These are phyloP conservation scores for Madurella mycetomatis DNA, from an alignment of 2,329 filamentous ascomycete genomes.

Conservation along the genomic window DNA sequence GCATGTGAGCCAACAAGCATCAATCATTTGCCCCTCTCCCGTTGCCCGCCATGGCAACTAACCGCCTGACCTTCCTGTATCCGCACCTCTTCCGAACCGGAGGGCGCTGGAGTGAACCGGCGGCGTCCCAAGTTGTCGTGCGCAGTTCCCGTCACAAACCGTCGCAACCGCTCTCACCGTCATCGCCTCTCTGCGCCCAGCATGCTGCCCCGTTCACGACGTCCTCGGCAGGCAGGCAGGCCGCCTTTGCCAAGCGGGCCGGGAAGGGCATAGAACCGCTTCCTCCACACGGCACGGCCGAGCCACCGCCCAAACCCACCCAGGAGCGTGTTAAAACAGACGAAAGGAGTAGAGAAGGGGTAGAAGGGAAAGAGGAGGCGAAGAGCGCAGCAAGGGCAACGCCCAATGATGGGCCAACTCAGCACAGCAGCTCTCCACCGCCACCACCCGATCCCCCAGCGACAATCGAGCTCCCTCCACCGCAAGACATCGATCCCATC, in stretches of 20 bases:
- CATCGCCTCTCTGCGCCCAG: constrained; percentile 20
- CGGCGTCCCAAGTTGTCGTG: constrained; percentile 30
- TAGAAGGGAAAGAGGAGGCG: background rate
- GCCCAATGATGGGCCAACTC: background rate
- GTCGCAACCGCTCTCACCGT: constrained; percentile 22
- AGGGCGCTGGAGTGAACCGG: constrained; percentile 38
- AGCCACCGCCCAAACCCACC: background rate
- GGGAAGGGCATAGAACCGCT: constrained; percentile 58
- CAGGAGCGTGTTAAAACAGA: background rate
- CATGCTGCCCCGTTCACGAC: constrained; percentile 35
- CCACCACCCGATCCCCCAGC: constrained; percentile 25
- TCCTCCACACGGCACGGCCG: constrained; percentile 27
- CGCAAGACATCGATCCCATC: constrained; percentile 21
- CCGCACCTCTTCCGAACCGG: constrained; percentile 57
- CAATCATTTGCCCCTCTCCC: background rate
- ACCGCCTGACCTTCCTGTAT: constrained; percentile 63
- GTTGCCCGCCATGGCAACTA: constrained; percentile 50
- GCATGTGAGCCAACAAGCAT: constrained; percentile 3
- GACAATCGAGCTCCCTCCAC: constrained; percentile 19
- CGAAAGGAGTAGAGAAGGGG: background rate
- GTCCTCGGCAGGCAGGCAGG: constrained; percentile 35
- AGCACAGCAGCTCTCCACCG: constrained; percentile 8
- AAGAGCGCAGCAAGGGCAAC: background rate
- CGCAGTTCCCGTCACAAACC: constrained; percentile 16
- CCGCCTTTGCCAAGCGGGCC: constrained; percentile 50